Conservation (phyloP, 2,329 filamentous ascomycete species). For the Septoria petroselini region DNA sequence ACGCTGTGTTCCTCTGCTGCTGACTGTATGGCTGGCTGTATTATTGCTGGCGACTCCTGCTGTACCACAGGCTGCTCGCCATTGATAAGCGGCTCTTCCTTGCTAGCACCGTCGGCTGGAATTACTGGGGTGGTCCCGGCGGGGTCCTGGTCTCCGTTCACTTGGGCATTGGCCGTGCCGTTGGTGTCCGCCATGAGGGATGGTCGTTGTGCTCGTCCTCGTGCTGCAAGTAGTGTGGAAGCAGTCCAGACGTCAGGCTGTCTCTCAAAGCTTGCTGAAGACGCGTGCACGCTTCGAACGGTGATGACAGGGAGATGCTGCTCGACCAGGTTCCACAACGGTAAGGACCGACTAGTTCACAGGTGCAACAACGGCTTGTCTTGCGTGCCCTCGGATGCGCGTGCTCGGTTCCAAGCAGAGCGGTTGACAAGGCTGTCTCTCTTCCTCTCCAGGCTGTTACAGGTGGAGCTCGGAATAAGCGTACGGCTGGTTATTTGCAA, state of each 20-base stretch:
- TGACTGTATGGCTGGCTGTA: slow-evolving; percentile 1
- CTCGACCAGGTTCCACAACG: slow-evolving; percentile 18
- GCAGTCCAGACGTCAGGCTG: neutral
- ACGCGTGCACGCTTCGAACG: neutral
- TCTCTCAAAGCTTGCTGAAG: neutral
- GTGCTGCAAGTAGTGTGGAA: neutral
- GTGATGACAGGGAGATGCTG: neutral
- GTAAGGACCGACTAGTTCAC: slow-evolving; percentile 18
- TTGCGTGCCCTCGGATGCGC: neutral
- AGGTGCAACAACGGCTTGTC: slow-evolving; percentile 14
- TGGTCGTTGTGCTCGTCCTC: neutral
- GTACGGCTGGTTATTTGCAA: no score
- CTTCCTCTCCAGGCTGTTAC: no score
- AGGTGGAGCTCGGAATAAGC: neutral
- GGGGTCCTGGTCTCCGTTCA: slow-evolving; percentile 4
- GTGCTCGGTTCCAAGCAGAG: neutral
- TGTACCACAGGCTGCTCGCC: slow-evolving; percentile 8
- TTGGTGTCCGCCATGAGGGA: slow-evolving; percentile 16
- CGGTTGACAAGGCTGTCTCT: no score
- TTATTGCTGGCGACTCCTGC: slow-evolving; percentile 7
- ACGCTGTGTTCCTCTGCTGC: slow-evolving; percentile 1
- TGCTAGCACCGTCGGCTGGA: neutral
- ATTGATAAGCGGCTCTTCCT: slow-evolving; percentile 6
- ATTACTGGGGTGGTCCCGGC: slow-evolving; percentile 1
- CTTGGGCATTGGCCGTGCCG: slow-evolving; percentile 2